Evolutionary conservation across 2,329 filamentous ascomycete species (phyloP), one percentile per base, ranked within the genome.

Genomic region (Ascochyta rabiei): DNA sequence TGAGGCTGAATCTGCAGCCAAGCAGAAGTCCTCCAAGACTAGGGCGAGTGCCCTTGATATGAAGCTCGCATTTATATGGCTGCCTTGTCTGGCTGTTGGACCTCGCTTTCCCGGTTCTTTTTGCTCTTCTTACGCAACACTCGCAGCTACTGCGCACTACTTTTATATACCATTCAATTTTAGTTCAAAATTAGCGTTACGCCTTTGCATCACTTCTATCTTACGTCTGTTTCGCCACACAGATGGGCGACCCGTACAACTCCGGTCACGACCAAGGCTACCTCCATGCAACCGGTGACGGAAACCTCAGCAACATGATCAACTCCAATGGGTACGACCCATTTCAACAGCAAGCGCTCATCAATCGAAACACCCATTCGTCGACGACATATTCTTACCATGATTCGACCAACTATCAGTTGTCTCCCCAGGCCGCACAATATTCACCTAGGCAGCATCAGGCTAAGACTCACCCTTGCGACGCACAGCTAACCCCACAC

Each of bases 391-490:
- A 45, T 9, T 57, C 48, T 37, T 57, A 58, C 23, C 55, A 62
- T 31, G 60, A 60, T 30, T 66, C 60, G 2, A n/a, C 60, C 30
- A 47, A 10, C 49, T 45, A 34, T 65, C 62, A 28, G 5, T 9
- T 31, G 7, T 38, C 31, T 42, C 60, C 12, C 47, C 54, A 38
- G 40, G 31, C 19, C 31, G 37, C 37, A n/a, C 39, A 16, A 28
- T 42, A n/a, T 1, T 30, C 18, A 9, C 41, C n/a, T 26, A 44
- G 48, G 13, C 56, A 57, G 40, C 48, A 60, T 23, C 55, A 62
- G 58, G 56, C 61, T 59, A 55, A 56, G 42, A 13, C 41, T 48
- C 64, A 68, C 58, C 59, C 64, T 67, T 57, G 39, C 49, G 35
- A 45, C n/a, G 12, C 13, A 24, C 26, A 12, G 28, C 7, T 10